Base-by-base conservation (phyloP, 306 rosid genomes). In the Vigna unguiculata region DNA sequence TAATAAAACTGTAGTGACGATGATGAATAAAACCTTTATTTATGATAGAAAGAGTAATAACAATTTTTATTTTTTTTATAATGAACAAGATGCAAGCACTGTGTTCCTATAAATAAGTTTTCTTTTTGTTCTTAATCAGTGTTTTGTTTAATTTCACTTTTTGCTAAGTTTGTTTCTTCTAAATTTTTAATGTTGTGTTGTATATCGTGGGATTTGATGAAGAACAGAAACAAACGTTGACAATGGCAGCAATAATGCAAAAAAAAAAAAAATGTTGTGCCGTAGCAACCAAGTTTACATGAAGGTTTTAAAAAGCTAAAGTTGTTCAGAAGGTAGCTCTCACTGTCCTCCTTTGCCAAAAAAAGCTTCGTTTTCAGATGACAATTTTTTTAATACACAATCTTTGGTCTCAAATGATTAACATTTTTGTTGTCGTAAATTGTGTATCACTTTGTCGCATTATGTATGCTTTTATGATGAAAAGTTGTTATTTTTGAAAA, bases 401-500 rank as follows among this genome's bases (percentile, higher is more conserved):
- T 54, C 9, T 20, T 38, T 20, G 53, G 65, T 54, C 36, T 72
- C 66, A 54, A 40, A 72, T 40, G 21, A 72, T 25, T 57, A 41
- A 40, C 12, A 55, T 24, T 73, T 72, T n/a, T 74, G 69, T 74
- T 74, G 32, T 46, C 32, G 45, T 74, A 58, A 57, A 16, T 43
- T 58, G 52, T 73, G 21, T 58, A 58, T 58, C 43, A 55, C 40
- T 72, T 55, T 72, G 40, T 43, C 8, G 36, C 65, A n/a, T 24
- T 72, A 43, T 73, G 45, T 72, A 24, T 73, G 59, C 19, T 43
- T 57, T 73, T 30, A 74, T 59, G 47, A 58, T 43, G 69, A 58
- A 73, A 71, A 73, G 28, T 57, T 22, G 9, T 45, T 57, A 8
- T 15, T 73, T 60, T 24, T 58, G 11, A 38, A 45, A 69, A 49